Conservation (phyloP, 306 rosid genomes). For the Calophaca sinica region DNA sequence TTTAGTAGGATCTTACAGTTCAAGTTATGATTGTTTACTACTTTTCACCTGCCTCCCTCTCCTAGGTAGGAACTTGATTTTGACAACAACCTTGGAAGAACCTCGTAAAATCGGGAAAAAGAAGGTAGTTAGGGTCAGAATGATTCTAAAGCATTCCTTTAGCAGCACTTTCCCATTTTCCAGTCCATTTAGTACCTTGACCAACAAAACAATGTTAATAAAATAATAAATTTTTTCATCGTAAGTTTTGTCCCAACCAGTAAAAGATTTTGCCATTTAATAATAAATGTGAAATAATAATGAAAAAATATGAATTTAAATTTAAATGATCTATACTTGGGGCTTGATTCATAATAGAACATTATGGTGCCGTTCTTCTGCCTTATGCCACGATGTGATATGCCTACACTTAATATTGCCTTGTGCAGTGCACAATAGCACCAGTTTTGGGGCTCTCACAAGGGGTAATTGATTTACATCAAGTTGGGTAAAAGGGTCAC, state of each 20-base stretch:
- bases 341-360: not conserved
- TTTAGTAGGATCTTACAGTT: not conserved
- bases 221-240: not conserved
- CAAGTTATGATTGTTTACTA: not conserved
- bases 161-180: not conserved
- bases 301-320: not conserved
- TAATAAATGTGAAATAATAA: not conserved
- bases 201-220: not conserved
- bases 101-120: slow-evolving; percentile 50
- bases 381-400: not conserved
- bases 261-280: not conserved
- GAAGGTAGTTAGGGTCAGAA: slow-evolving; percentile 16
- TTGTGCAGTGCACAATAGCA: not conserved
- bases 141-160: slow-evolving; percentile 1
- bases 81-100: slow-evolving; percentile 57
- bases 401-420: not conserved
- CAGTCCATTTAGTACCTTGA: not conserved
- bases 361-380: not conserved
- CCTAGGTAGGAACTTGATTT: not conserved
- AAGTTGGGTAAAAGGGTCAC: not conserved
- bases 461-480: not conserved
- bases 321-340: not conserved
- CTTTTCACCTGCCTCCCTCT: not conserved
- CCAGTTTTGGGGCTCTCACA: not conserved
- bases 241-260: not conserved